These are phyloP conservation scores for Phialocephala subalpina DNA, from an alignment of 2,329 filamentous ascomycete species.

Conservation along the genomic window DNA sequence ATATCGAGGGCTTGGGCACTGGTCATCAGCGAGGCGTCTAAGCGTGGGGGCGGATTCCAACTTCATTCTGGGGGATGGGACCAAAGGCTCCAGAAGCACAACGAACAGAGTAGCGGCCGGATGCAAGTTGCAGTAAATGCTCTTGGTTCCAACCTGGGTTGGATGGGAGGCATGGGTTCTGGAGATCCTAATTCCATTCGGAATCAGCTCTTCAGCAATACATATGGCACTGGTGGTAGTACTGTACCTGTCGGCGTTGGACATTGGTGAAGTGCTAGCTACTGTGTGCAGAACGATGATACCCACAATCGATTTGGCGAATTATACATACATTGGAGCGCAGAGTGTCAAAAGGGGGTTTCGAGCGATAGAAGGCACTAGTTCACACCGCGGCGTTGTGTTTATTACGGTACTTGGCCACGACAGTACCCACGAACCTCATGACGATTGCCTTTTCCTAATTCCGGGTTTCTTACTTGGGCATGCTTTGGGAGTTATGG, in stretches of 20 bases:
- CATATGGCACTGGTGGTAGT: slow-evolving; percentile 56
- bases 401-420: slow-evolving; percentile 33
- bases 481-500: slow-evolving; percentile 40
- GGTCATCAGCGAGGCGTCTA: slow-evolving; percentile 89
- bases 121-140: slow-evolving; percentile 82
- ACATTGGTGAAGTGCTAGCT: slow-evolving; percentile 56
- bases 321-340: slow-evolving; percentile 33
- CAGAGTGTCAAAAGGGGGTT: slow-evolving; percentile 34
- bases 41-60: slow-evolving; percentile 89
- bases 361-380: slow-evolving; percentile 32
- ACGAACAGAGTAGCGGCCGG: slow-evolving; percentile 83
- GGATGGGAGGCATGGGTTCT: slow-evolving; percentile 65
- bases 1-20: slow-evolving; percentile 92
- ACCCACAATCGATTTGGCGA: slow-evolving; percentile 18
- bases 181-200: slow-evolving; percentile 63
- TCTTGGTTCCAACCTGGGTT: slow-evolving; percentile 77
- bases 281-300: slow-evolving; percentile 17
- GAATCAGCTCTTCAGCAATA: slow-evolving; percentile 67
- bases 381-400: slow-evolving; percentile 37
- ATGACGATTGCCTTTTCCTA: slow-evolving; percentile 41
- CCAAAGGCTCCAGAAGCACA: slow-evolving; percentile 84
- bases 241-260: slow-evolving; percentile 63
- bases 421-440: slow-evolving; percentile 41
- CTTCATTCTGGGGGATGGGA: slow-evolving; percentile 94
- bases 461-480: slow-evolving; percentile 25